These are phyloP conservation scores for Colletotrichum cereale DNA, from an alignment of 2,329 filamentous ascomycete genomes.

Conservation along the genomic window DNA sequence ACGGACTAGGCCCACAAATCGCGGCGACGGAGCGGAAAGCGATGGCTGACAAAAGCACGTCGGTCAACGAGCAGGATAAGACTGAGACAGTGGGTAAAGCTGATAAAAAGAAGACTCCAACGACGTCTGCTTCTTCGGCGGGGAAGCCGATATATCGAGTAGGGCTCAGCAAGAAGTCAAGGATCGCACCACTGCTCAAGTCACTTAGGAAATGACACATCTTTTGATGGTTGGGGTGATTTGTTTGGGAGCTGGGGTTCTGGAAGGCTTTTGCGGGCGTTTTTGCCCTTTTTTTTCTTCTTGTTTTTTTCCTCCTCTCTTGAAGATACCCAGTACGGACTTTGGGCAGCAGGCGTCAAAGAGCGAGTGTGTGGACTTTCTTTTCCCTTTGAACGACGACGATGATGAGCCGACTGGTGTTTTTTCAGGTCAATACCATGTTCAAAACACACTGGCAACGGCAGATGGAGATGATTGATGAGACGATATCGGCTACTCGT, in stretches of 20 bases:
- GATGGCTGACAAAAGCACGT: background rate
- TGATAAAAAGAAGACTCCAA: conserved; percentile 36
- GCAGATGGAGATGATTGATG: background rate
- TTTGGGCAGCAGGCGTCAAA: conserved; percentile 11
- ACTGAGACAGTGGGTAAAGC: conserved; percentile 29
- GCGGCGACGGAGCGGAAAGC: conserved; percentile 13
- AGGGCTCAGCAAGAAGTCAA: conserved; percentile 63
- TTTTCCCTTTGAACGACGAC: background rate
- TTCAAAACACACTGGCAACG: background rate
- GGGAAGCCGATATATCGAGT: conserved; percentile 62
- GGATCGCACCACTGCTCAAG: conserved; percentile 66
- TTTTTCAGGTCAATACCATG: background rate
- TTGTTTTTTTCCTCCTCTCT: background rate
- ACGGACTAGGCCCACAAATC: conserved; percentile 14
- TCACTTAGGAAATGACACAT: conserved; percentile 55
- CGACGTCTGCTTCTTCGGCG: conserved; percentile 37
- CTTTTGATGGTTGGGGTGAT: background rate
- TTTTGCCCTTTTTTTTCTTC: background rate
- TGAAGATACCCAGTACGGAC: conserved; percentile 25
- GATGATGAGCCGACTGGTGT: background rate
- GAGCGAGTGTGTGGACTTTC: background rate
- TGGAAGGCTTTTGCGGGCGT: background rate
- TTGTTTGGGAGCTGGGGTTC: background rate
- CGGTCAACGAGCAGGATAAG: conserved; percentile 29
- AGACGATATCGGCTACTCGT: too few relatives aligned